Evolutionary conservation across 768 basidiomycete genomes (phyloP).

Genomic region (Rhodotorula sphaerocarpa): DNA sequence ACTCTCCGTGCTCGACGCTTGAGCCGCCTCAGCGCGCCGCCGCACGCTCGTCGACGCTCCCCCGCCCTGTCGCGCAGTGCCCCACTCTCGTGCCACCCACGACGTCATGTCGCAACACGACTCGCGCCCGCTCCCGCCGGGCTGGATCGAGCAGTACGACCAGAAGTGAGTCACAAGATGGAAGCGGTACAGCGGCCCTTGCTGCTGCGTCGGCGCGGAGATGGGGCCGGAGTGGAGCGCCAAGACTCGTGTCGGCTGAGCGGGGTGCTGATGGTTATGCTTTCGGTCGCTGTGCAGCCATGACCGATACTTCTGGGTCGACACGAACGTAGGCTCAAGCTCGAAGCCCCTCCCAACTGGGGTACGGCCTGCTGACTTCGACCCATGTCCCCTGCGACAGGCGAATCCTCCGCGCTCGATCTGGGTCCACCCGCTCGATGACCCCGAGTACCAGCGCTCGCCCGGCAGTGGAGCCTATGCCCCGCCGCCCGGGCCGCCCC

Average conservation of each 20-base stretch:
- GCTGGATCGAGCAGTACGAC: constrained; percentile 22
- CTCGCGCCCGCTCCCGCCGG: constrained; percentile 15
- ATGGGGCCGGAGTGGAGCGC: neutral
- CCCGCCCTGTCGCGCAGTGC: too few relatives aligned
- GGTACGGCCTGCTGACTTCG: too few relatives aligned
- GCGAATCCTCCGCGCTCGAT: constrained; percentile 58
- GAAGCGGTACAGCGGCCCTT: too few relatives aligned
- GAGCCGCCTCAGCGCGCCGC: too few relatives aligned
- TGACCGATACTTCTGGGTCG: constrained; percentile 23
- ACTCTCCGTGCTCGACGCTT: too few relatives aligned
- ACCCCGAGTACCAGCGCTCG: constrained; percentile 55
- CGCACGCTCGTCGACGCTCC: too few relatives aligned
- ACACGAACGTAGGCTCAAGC: constrained; percentile 16
- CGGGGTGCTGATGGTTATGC: too few relatives aligned
- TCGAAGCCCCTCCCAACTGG: too few relatives aligned
- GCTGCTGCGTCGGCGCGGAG: neutral
- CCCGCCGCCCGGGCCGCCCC: constrained; percentile 26
- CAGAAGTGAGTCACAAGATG: constrained; percentile 4
- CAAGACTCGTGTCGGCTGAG: neutral
- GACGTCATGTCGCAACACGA: too few relatives aligned
- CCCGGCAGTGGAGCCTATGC: constrained; percentile 44
- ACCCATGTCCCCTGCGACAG: constrained; percentile 5
- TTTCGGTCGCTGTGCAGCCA: constrained; percentile 18
- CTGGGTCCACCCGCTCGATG: constrained; percentile 67
- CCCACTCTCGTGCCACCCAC: too few relatives aligned